Base-by-base conservation (phyloP, 2,329 filamentous ascomycete genomes). In the Chaetomiaceae sp. region DNA sequence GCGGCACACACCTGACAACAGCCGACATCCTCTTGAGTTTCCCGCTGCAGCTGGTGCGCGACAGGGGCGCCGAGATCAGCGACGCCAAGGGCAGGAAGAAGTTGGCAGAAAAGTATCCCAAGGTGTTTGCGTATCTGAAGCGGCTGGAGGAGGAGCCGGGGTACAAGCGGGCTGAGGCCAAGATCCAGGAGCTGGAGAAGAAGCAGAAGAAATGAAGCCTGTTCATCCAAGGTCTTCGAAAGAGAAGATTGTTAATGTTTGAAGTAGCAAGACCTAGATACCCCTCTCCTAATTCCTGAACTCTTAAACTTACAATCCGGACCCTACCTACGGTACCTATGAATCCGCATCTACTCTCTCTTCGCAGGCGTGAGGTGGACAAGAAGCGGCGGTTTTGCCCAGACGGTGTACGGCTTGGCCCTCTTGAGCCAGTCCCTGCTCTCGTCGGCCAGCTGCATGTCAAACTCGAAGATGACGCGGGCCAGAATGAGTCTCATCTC, bases 11-110 rank as follows among this genome's bases (percentile, higher is more conserved):
- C 36, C 69, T 80, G 36, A 76, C 75, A 3, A 70, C 76, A 0
- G 78, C 75, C 2, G 78, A 80, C 54, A 75, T 81, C 47, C 65
- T 80, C 34, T 64, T 80, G 59, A 77, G 74, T 63, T 81, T 76
- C 63, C 73, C 72, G 6, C 62, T 80, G 47, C 70, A 77, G 51
- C 67, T 70, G n/a, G 69, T 68, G 15, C 68, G 71, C 57, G 62
- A 66, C 12, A 64, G 66, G 39, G 64, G 75, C 43, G 66, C 69
- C 22, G 58, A 61, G 0, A 67, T 76, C 51, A 73, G 71, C 3
- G 77, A 68, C 2, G 53, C 42, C n/a, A 52, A 52, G 11, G 50
- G 31, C 14, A 20, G 53, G 39, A 43, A 23, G 6, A 48, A 37
- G 15, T 2, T 60, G 2, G 27, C 29, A 15, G 56, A 58, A 1